Conservation (phyloP, 192 early-diverging fungal species). For the Linnemannia exigua region DNA sequence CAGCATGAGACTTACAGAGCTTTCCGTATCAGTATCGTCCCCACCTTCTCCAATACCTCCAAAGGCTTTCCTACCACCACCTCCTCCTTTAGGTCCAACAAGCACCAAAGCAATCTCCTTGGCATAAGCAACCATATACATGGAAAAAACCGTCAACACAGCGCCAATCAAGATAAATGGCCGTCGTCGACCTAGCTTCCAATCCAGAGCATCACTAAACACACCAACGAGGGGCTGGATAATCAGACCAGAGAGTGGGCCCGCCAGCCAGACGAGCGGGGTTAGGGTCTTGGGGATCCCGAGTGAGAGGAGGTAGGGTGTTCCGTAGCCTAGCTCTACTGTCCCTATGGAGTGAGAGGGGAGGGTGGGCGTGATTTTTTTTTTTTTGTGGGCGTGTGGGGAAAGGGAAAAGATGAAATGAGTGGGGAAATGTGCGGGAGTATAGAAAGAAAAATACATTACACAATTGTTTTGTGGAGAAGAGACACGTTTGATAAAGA, state of each 20-base stretch:
- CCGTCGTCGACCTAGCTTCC: conserved; percentile 81
- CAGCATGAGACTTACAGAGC: not conserved
- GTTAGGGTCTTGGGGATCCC: conserved; percentile 74
- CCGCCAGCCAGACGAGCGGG: conserved; percentile 86
- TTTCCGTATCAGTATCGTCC: conserved; percentile 3
- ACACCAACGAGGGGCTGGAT: conserved; percentile 87
- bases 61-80: not conserved
- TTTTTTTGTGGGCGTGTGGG: no score
- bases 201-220: conserved; percentile 83
- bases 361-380: no score
- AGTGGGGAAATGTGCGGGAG: not conserved
- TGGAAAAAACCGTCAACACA: conserved; percentile 72
- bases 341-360: conserved; percentile 66
- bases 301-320: conserved; percentile 77
- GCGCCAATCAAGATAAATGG: conserved; percentile 87
- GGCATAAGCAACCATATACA: conserved; percentile 81
- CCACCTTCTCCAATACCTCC: not conserved
- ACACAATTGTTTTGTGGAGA: not conserved
- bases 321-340: conserved; percentile 83
- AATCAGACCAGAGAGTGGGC: conserved; percentile 79
- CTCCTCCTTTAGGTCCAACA: conserved; percentile 6
- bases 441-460: no score
- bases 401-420: not conserved
- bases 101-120: conserved; percentile 67
- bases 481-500: not conserved